phyloP scores from a whole-genome alignment of 2,329 filamentous ascomycete genomes.

The Trichoderma polysporum region DNA sequence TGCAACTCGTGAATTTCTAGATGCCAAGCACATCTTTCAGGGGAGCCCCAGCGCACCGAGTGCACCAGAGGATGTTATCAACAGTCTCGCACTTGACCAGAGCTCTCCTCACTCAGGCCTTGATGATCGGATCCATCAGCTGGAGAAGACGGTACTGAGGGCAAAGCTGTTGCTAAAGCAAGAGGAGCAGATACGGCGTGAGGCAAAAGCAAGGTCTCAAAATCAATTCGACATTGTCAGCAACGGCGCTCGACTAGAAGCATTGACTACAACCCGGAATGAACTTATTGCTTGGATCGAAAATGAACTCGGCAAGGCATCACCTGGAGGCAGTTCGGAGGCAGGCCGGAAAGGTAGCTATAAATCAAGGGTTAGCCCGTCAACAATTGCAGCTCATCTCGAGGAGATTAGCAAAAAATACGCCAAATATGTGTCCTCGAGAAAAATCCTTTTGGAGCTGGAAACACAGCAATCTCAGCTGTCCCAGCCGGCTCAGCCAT shows the following conservation, averaged over 20 bases:
- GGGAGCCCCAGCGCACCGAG: constrained; percentile 46
- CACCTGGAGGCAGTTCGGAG: constrained; percentile 35
- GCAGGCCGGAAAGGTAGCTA: neutral
- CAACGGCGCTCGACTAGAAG: constrained; percentile 47
- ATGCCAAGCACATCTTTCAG: constrained; percentile 48
- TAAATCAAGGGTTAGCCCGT: neutral
- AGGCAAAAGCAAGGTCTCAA: constrained; percentile 43
- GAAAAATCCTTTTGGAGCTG: constrained; percentile 48
- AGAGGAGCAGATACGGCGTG: constrained; percentile 56
- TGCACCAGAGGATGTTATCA: constrained; percentile 53
- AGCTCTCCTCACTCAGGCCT: constrained; percentile 43
- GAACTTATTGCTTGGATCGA: constrained; percentile 67
- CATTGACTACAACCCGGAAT: constrained; percentile 55
- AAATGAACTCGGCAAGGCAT: constrained; percentile 56
- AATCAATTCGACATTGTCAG: constrained; percentile 39
- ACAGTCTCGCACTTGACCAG: constrained; percentile 47
- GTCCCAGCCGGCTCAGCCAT: constrained; percentile 31
- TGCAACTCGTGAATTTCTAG: constrained; percentile 50
- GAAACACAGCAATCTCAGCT: constrained; percentile 36
- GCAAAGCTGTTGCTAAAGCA: constrained; percentile 57
- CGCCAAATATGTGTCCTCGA: constrained; percentile 48
- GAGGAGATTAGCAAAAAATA: constrained; percentile 55
- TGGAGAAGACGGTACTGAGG: constrained; percentile 59
- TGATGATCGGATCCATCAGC: constrained; percentile 46
- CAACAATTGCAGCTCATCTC: constrained; percentile 35